Conservation (phyloP, 495 filamentous ascomycete genomes). For the Lentithecium fluviatile region DNA sequence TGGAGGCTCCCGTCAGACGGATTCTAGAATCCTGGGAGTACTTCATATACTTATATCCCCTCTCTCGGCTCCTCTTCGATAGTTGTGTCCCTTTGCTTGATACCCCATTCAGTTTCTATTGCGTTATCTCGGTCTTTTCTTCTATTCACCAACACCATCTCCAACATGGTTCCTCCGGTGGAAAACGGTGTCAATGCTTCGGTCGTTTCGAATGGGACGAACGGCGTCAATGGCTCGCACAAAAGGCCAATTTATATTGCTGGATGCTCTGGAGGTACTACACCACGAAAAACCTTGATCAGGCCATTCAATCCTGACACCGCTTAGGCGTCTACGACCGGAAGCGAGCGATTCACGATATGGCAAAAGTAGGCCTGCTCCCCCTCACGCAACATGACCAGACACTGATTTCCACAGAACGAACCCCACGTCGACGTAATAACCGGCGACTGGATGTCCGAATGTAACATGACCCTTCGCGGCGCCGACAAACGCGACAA, state of each 20-base stretch:
- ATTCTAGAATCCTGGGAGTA: too few species aligned
- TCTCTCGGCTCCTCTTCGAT: background rate
- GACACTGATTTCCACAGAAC: constrained; percentile 7
- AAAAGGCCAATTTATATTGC: constrained; percentile 29
- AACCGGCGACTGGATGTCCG: constrained; percentile 32
- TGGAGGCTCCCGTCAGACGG: too few species aligned
- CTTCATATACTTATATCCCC: background rate
- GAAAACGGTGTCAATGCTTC: constrained; percentile 15
- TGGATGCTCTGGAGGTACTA: constrained; percentile 27
- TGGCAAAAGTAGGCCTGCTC: background rate
- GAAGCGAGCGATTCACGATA: constrained; percentile 26
- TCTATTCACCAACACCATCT: too few species aligned
- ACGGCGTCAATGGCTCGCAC: constrained; percentile 9
- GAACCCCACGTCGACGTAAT: constrained; percentile 29
- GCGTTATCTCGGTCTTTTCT: too few species aligned
- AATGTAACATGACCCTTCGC: constrained; percentile 29
- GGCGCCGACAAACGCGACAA: constrained; percentile 23
- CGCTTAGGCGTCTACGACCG: constrained; percentile 26
- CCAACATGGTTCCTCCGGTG: constrained; percentile 10
- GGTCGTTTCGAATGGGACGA: background rate
- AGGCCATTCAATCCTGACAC: background rate
- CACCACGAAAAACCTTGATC: background rate
- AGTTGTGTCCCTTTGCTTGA: too few species aligned
- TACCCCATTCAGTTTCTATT: too few species aligned
- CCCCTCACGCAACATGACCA: background rate